Percentiles rank a stretch among this genome's conserved stretches.
Evolutionary conservation across 768 basidiomycete genomes (phyloP).

Genomic region (Leccinum subgranulosum): DNA sequence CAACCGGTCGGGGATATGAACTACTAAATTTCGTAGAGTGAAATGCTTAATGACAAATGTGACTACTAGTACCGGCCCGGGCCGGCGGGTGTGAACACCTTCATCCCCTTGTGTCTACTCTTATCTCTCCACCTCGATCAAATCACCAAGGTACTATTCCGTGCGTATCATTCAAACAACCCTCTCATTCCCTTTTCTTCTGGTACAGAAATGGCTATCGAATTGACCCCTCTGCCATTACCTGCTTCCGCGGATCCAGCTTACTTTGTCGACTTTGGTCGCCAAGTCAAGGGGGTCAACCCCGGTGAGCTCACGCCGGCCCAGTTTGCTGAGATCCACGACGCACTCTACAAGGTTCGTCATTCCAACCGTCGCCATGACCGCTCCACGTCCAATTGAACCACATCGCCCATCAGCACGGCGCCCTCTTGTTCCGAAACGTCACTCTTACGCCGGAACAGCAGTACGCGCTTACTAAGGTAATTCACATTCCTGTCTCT

Average conservation of each 20-base stretch:
- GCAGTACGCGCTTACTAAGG: constrained; percentile 85
- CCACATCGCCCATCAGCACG: constrained; percentile 45
- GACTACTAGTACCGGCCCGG: no score
- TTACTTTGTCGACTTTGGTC: constrained; percentile 70
- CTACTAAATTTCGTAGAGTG: no score
- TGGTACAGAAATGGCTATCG: constrained; percentile 54
- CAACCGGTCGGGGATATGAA: not conserved
- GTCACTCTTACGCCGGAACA: constrained; percentile 70
- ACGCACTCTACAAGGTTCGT: constrained; percentile 73
- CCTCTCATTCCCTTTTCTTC: not conserved
- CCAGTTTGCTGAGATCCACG: constrained; percentile 63
- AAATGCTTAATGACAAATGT: no score
- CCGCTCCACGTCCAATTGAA: not conserved
- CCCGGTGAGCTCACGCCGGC: constrained; percentile 59
- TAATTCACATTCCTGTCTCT: constrained; percentile 22
- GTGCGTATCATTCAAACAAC: not conserved
- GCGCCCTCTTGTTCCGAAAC: constrained; percentile 71
- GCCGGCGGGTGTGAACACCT: not conserved
- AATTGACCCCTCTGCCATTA: constrained; percentile 62
- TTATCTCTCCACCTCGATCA: constrained; percentile 6
- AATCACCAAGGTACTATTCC: not conserved
- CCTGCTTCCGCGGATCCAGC: constrained; percentile 69
- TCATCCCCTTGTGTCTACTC: not conserved
- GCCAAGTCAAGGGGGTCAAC: constrained; percentile 70
- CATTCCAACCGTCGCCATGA: not conserved